Evolutionary conservation across 768 basidiomycete species (phyloP), one percentile per base, ranked within the genome.

Genomic region (Jaapia argillacea): DNA sequence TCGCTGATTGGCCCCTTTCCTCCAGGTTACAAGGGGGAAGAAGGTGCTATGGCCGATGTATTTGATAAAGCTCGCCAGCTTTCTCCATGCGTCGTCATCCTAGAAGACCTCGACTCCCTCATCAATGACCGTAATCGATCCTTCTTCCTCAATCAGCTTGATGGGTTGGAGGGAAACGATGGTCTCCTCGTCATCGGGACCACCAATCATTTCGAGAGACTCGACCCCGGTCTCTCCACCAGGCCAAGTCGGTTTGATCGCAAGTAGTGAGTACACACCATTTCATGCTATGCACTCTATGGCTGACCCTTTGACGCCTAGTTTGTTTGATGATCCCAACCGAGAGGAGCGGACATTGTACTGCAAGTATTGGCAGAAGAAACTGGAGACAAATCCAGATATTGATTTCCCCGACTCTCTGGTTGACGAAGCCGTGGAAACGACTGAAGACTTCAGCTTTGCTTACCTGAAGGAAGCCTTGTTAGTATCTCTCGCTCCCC

Each of bases 401-500:
- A 69, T 90, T 48, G 58, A 64, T 3, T 89, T 86, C 65, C 77
- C 88, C 0, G 80, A 87, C 49, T 48, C 63, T 10, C 68, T 91
- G 24, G 67, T 79, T 14, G 58, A 71, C 7, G 71, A 77, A 48
- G 64, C 85, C 22, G 85, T 80, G 4, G 61, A 68, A 6, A 42
- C 61, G 45, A 90, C 87, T 0, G 65, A 71, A 24, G 64, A 67
- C 24, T 91, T 91, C 65, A 85, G 81, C 51, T 91, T 91, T 57
- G 86, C 89, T 0, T 91, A 88, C 59, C 66, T 92, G 53, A 91
- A 93, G 58, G 89, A 91, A 60, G 85, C 77, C 2, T 91, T 91
- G 88, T 91, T 56, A 47, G 85, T 69, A 22, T 14, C 23, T 27
- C 21, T 23, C 24, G n/a, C 40, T 20, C 24, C 12, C 42, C 40